A percentile compares a stretch with the other conserved stretches of the same genome.
Conservation (phyloP, 371 early-diverging fungal genomes). For the Syncephalis plumigaleata region DNA sequence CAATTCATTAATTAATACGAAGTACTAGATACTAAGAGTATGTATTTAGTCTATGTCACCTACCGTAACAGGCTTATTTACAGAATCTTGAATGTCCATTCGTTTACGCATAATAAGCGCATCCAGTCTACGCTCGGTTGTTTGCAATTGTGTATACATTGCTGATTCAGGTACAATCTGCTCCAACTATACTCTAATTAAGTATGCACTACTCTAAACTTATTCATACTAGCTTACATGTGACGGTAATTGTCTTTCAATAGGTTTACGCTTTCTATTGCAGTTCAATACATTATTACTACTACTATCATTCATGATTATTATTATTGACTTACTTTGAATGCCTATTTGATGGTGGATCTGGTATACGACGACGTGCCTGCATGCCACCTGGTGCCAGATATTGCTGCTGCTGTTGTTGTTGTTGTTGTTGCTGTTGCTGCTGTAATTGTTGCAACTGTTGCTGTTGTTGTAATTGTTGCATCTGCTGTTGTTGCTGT, state of each 20-base stretch:
- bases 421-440: no score
- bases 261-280: no score
- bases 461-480: no score
- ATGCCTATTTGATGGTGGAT: no score
- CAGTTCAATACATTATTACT: no score
- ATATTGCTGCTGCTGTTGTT: no score
- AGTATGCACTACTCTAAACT: background rate
- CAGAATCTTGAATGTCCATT: conserved; percentile 73
- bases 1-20: background rate
- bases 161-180: conserved; percentile 82
- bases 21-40: background rate
- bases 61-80: conserved; percentile 51
- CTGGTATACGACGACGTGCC: no score
- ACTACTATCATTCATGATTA: no score
- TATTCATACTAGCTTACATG: background rate
- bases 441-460: no score
- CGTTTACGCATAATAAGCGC: conserved; percentile 74
- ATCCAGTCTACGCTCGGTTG: conserved; percentile 78
- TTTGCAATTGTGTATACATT: conserved; percentile 64
- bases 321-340: no score
- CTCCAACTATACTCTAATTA: conserved; percentile 37
- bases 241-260: background rate
- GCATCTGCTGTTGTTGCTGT: no score
- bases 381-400: no score
- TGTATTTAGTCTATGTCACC: background rate